A percentile compares a stretch with the other conserved stretches of the same genome.
phyloP scores from a whole-genome alignment of 176 grass and related monocot species.

The Avena eriantha region DNA sequence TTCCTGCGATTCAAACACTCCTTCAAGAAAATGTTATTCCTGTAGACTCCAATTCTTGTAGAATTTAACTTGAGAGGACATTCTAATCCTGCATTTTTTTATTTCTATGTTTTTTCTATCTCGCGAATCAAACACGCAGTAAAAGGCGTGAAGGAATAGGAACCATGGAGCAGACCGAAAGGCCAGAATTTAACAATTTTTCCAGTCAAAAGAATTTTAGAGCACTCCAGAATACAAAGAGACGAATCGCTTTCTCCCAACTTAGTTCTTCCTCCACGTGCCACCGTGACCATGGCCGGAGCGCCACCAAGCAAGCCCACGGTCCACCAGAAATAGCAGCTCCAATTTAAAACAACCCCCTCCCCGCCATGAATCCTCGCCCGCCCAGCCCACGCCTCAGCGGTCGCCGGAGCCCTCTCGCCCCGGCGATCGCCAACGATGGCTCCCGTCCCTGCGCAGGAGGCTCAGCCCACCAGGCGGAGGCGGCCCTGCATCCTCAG shows the following conservation, averaged over 20 bases:
- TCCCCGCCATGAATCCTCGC: constrained; percentile 34
- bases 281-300: background rate
- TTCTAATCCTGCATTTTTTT: too few species aligned
- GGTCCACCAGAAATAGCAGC: constrained; percentile 43
- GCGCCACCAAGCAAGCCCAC: constrained; percentile 8
- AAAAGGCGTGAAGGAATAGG: background rate
- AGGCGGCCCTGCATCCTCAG: constrained; percentile 56
- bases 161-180: background rate
- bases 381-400: constrained; percentile 30
- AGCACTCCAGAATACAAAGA: background rate
- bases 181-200: background rate
- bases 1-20: too few species aligned
- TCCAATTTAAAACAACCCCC: constrained; percentile 31
- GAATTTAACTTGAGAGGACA: too few species aligned
- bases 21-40: too few species aligned
- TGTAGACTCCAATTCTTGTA: too few species aligned
- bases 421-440: constrained; percentile 51
- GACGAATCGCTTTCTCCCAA: constrained; percentile 6
- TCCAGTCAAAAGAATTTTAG: background rate
- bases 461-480: constrained; percentile 18
- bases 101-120: too few species aligned
- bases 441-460: constrained; percentile 7
- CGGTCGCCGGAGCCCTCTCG: constrained; percentile 49
- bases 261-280: constrained; percentile 35
- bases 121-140: too few species aligned